Base-by-base conservation (phyloP, 768 basidiomycete species). In the Agaricus bisporus region DNA sequence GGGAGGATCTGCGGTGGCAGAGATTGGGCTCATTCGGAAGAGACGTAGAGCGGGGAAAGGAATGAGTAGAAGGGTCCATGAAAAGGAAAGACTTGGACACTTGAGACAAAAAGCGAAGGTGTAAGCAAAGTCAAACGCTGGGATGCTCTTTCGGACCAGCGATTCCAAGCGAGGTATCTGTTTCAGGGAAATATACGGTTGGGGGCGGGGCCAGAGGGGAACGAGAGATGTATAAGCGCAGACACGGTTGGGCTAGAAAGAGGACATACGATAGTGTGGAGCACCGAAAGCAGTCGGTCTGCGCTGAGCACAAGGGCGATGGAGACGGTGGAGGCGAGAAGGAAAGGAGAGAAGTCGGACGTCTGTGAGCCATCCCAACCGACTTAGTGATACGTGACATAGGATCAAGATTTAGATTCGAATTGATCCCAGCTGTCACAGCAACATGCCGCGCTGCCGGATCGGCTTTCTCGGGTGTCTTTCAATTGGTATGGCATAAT, bases 1-100 rank as follows among this genome's bases (percentile, higher is more conserved):
- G 15, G 25, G 8, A 18, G 22, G 41, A 37, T 20, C 46, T 45
- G 22, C 39, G 53, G 29, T 48, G 53, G 22, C 41, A 54, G 15
- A 46, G 37, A 42, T 38, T 14, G 35, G 26, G 25, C 20, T 50
- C 41, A 26, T 53, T 42, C 36, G 67, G 66, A 35, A 70, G 64
- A 44, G 69, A 70, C 26, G 68, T 60, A n/a, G 66, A 64, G 49
- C 68, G 67, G 29, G 66, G 64, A 45, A 70, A 63, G 35, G 66
- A 51, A 20, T 45, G 44, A 36, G 39, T 50, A 49, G 22, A 48
- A n/a, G 43, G 51, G 22, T 49, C 41, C 51, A 53, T 55, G 25
- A 18, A 52, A 41, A 56, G 17, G 51, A 41, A 39, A 37, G 55
- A 32, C 38, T 18, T 26, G 14, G 25, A 25, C 41, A 11, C 29